These are phyloP conservation scores for Hordeum vulgare DNA, from an alignment of 176 grass and related monocot species.

Conservation along the genomic window DNA sequence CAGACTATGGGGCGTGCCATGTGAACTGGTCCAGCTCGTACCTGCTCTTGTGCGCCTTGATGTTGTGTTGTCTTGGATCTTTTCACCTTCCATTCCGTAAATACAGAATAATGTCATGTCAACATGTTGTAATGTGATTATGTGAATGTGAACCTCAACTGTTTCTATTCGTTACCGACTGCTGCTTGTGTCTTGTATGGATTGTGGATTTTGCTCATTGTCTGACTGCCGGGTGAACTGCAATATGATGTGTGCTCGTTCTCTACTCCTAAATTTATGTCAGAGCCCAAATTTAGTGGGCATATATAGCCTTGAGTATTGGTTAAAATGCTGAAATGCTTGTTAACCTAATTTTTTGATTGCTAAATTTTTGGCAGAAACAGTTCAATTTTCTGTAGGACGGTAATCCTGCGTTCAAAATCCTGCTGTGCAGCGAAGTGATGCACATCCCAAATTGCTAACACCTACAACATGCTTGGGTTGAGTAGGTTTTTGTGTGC, in stretches of 20 bases:
- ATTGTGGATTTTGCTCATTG: not conserved
- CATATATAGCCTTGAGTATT: not conserved
- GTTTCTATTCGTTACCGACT: not conserved
- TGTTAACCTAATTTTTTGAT: not conserved
- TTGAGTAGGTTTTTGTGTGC: too few species aligned
- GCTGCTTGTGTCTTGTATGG: not conserved
- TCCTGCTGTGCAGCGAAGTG: not conserved
- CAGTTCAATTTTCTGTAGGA: not conserved
- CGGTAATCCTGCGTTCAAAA: not conserved
- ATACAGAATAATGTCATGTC: constrained; percentile 22
- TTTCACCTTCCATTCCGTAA: not conserved
- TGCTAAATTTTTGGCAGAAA: not conserved
- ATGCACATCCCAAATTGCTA: not conserved
- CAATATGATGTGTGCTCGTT: not conserved
- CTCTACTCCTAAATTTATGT: not conserved
- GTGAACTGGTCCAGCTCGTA: not conserved
- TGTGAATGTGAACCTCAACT: not conserved
- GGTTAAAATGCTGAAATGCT: not conserved
- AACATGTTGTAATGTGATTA: not conserved
- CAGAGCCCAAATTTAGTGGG: not conserved
- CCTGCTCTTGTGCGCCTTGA: not conserved
- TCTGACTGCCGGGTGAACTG: not conserved
- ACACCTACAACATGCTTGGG: too few species aligned
- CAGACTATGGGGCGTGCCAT: constrained; percentile 77
- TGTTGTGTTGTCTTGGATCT: not conserved